These are phyloP conservation scores for Kodamaea ohmeri DNA, from an alignment of 1,139 yeast genomes.

Conservation along the genomic window DNA sequence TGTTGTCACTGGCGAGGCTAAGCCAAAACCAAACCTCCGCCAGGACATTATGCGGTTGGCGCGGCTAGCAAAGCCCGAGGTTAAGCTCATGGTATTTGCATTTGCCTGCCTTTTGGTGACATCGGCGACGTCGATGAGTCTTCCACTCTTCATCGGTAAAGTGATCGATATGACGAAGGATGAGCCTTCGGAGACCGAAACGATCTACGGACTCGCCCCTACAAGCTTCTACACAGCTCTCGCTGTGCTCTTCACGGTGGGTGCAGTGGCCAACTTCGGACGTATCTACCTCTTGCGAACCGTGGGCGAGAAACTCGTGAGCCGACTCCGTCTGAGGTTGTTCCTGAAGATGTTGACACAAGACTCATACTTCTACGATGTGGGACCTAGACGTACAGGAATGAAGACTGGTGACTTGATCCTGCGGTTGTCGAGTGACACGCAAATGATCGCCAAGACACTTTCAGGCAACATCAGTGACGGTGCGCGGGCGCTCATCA, in stretches of 20 bases:
- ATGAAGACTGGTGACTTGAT: constrained; percentile 90
- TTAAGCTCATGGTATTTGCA: constrained; percentile 43
- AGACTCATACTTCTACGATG: constrained; percentile 90
- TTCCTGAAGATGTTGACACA: constrained; percentile 77
- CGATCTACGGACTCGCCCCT: constrained; percentile 34
- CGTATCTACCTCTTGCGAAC: constrained; percentile 70
- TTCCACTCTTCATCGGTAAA: constrained; percentile 82
- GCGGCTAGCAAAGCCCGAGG: constrained; percentile 40
- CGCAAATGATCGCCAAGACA: constrained; percentile 83
- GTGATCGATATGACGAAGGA: constrained; percentile 44
- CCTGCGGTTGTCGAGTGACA: constrained; percentile 83
- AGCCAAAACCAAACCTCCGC: background rate
- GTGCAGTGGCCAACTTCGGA: constrained; percentile 78
- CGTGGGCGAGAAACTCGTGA: constrained; percentile 83
- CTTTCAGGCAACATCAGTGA: constrained; percentile 89
- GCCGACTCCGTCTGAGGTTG: constrained; percentile 72
- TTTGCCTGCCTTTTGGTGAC: constrained; percentile 59
- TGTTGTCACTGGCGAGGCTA: no score
- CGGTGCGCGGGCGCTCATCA: constrained; percentile 76
- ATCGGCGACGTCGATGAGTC: constrained; percentile 52
- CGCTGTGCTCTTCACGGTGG: constrained; percentile 55
- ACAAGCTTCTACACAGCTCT: constrained; percentile 35
- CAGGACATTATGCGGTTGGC: constrained; percentile 21
- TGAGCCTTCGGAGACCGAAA: constrained; percentile 26
- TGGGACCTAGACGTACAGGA: constrained; percentile 50